Evolutionary conservation across 2,329 filamentous ascomycete species (phyloP), one percentile per base, ranked within the genome.

Genomic region (Xylaria sp.): DNA sequence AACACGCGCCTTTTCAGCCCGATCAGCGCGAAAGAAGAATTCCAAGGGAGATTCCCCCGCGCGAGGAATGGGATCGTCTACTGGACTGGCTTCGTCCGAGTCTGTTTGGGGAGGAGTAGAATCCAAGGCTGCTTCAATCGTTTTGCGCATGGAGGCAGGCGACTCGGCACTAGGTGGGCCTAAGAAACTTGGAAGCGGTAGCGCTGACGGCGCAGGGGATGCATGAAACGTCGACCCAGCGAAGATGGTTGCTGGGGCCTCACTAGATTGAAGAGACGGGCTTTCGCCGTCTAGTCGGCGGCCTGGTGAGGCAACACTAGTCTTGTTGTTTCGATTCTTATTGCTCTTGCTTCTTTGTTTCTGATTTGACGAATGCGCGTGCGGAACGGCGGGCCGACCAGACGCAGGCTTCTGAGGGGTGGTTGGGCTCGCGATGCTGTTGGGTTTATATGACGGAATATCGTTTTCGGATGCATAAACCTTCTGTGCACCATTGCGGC

Each of bases 191-290:
- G 96, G 96, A 68, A 98, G 92, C 0, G 96, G 96, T 39, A 99
- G 85, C 28, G 94, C 90, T 9, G 94, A 97, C 0, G 96, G 92
- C 1, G 94, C 95, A 23, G 96, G 96, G 9, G 96, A 98, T 50
- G 94, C 93, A 80, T 98, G 94, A 80, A 98, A 99, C 5, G 94
- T 97, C 41, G 95, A 92, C 15, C 95, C 96, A 48, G 96, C 96
- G 81, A 97, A 99, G 55, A 91, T 90, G 69, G 89, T 84, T 58
- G 81, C 81, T 37, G 81, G 80, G 58, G 81, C 80, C 55, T 85
- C 81, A 76, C 85, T 86, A 72, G 83, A 78, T 37, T 81, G 82
- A 60, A 85, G 82, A 12, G 82, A 81, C 13, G 82, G 82, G 25
- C 85, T 88, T 57, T 81, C 81, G 25, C 82, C 82, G 34, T 80